phyloP scores from a whole-genome alignment of 2,329 filamentous ascomycete genomes.

The Fusarium nygamai region DNA sequence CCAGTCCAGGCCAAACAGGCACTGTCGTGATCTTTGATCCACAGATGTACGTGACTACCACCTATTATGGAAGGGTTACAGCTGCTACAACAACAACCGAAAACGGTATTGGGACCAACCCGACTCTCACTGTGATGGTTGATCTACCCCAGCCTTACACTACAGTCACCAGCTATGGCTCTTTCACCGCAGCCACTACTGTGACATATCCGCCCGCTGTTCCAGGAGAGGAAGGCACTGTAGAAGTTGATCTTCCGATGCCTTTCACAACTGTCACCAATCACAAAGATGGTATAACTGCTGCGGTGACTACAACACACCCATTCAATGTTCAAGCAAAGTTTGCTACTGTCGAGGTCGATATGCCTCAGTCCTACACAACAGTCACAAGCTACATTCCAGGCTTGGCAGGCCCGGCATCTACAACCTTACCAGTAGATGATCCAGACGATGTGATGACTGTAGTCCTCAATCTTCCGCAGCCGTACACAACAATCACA shows the following conservation, averaged over 20 bases:
- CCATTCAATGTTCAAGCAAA: not conserved
- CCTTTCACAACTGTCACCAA: not conserved
- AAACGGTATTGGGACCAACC: not conserved
- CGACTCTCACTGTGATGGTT: not conserved
- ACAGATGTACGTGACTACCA: not conserved
- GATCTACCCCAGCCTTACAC: not conserved
- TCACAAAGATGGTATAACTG: not conserved
- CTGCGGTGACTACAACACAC: not conserved
- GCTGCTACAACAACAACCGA: not conserved
- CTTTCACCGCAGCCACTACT: not conserved
- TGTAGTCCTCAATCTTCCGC: not conserved
- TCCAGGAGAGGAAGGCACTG: not conserved
- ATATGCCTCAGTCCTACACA: not conserved
- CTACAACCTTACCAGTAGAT: not conserved
- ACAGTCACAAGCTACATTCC: not conserved
- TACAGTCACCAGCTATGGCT: not conserved
- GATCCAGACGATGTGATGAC: not conserved
- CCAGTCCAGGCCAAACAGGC: not conserved
- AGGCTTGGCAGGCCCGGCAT: not conserved
- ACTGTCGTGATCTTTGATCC: not conserved
- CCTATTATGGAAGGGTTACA: not conserved
- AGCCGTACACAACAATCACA: not conserved
- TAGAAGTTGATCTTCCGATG: not conserved
- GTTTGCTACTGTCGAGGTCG: not conserved
- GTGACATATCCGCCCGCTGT: not conserved